Base-by-base conservation (phyloP, 768 basidiomycete genomes). In the Tephrocybe sp. region DNA sequence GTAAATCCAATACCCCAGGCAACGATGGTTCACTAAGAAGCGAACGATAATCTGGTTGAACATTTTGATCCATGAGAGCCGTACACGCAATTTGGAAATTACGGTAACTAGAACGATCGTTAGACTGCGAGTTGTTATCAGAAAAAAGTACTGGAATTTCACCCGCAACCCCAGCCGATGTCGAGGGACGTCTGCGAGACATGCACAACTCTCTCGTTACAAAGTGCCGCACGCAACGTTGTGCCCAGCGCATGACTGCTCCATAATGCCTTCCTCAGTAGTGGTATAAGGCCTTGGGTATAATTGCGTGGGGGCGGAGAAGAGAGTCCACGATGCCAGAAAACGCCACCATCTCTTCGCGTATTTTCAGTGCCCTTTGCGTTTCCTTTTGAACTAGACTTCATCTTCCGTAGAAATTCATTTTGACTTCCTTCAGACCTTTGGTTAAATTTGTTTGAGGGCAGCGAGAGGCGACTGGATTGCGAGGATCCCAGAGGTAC, bases 71-170 rank as follows among this genome's bases (percentile, higher is more conserved):
- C 78, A 89, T 83, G 18, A 93, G 76, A 4, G 81, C 77, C 2
- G 84, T 73, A 62, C 89, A 92, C 8, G 79, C 73, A 85, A 93
- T 93, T 56, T 90, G 58, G 58, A 86, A 93, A 63, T 91, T 93
- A 18, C 89, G 85, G 62, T 93, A 92, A 21, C 90, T 93, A 25
- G 23, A 12, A 33, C 2, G 6, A 37, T 36, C 32, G 41, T 24
- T 12, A 47, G 7, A 24, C 7, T n/a, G n/a, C n/a, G n/a, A 8
- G 9, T 3, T 17, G 21, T 44, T 18, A 5, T 12, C 2, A 14
- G 14, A 28, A 12, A 37, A 30, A 15, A n/a, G 32, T 24, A 44
- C 14, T 37, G 11, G 25, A 17, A 33, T 42, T 40, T 30, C 61
- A 79, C 86, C 86, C 88, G 58, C 87, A 88, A 12, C 90, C 90